Base-by-base conservation (phyloP, 1,284 basidiomycete species). In the Golubevia sp. region DNA sequence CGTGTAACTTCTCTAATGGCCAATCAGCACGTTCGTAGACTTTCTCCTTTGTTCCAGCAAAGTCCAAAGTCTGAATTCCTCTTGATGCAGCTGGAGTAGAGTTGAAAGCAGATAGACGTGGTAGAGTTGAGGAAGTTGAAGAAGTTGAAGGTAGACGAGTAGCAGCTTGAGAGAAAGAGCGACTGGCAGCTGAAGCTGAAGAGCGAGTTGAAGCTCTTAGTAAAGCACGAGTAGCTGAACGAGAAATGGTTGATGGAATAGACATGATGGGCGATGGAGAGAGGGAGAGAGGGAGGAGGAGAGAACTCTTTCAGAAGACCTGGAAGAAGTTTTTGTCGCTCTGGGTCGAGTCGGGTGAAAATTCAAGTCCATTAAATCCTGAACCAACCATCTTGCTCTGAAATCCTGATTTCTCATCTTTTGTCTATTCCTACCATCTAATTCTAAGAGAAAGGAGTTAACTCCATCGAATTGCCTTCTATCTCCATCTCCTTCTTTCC, bases 71-170 rank as follows among this genome's bases (percentile, higher is more conserved):
- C 38, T 44, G 11, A 18, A 44, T 34, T 5, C 30, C 30, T 34
- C 30, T 34, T 3, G 30, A 34, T 34, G 4, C 5, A 34, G 30
- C 30, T 25, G 68, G 59, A 53, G 77, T 68, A 60, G 68, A 44
- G 38, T 44, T 44, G 38, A 44, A 13, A 13, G 38, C 38, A 44
- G 38, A 44, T 8, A 8, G 38, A 44, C 13, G 18, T 13, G 38
- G 18, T 13, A 18, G 5, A 38, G 34, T 38, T 6, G 34, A 38
- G 34, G 5, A 6, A 13, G 34, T 44, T 13, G 38, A 13, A 18
- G 38, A 44, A 44, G 38, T 44, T 8, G 18, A 44, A 44, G 38
- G 18, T 13, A 18, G 38, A 13, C 18, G 11, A 18, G 18, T 44
- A 13, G 38, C 38, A 44, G 38, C 38, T 44, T 44, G 38, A 44